Evolutionary conservation across 176 grass and related monocot species (phyloP), one percentile per base, ranked within the genome.

Genomic region (Phyllostachys edulis): DNA sequence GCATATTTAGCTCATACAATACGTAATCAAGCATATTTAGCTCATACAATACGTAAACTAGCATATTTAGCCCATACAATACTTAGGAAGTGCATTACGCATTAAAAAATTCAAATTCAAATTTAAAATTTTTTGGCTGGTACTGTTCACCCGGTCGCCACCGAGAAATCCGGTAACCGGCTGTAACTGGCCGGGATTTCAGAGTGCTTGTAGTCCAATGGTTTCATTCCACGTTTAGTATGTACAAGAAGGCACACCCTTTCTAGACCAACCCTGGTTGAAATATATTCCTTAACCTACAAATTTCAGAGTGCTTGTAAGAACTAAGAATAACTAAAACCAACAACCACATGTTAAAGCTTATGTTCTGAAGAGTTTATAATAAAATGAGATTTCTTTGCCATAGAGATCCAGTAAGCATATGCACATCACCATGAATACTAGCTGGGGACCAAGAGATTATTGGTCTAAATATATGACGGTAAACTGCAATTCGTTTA

Each of bases 141-240:
- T n/a, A n/a, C n/a, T n/a, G n/a, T n/a, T n/a, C n/a, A n/a, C n/a
- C n/a, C n/a, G n/a, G n/a, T n/a, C n/a, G n/a, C n/a, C n/a, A n/a
- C n/a, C n/a, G n/a, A n/a, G n/a, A n/a, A n/a, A n/a, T n/a, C n/a
- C n/a, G n/a, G n/a, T n/a, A n/a, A n/a, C n/a, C n/a, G n/a, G n/a
- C n/a, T n/a, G n/a, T n/a, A n/a, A n/a, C n/a, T n/a, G n/a, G n/a
- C n/a, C n/a, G n/a, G n/a, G n/a, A n/a, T n/a, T n/a, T n/a, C n/a
- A n/a, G n/a, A n/a, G n/a, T n/a, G n/a, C 69, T 98, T 93, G 39
- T 92, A 90, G 76, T 95, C 96, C 75, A 94, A 87, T 17, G 91
- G 96, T 85, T 98, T 98, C 96, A 95, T 98, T 84, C 96, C 96
- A 79, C 96, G 92, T 82, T 98, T 98, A 27, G 96, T 98, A 84